These are phyloP conservation scores for Geotrichum klebahnii DNA, from an alignment of 1,139 yeast species.

Conservation along the genomic window DNA sequence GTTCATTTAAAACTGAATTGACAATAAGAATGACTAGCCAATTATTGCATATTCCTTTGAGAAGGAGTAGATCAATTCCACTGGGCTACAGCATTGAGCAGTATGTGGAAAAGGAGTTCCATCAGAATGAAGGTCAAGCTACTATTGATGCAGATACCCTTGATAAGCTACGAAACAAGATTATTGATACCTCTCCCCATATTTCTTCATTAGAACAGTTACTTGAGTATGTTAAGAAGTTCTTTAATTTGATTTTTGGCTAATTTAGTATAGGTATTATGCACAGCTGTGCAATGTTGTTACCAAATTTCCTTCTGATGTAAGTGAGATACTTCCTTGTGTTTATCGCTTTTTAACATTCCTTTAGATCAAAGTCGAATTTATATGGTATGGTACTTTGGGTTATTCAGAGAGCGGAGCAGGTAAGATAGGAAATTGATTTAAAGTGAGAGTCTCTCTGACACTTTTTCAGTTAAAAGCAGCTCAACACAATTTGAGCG, in stretches of 20 bases:
- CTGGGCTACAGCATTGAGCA: conserved; percentile 47
- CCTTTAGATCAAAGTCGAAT: conserved; percentile 41
- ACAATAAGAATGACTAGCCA: conserved; percentile 20
- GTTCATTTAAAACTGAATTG: not conserved
- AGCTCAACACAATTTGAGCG: conserved; percentile 56
- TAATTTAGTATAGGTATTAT: conserved; percentile 32
- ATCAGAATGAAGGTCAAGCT: conserved; percentile 60
- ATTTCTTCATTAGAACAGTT: conserved; percentile 32
- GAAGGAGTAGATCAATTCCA: conserved; percentile 49
- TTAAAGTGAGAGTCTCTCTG: conserved; percentile 20
- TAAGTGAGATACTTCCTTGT: conserved; percentile 22
- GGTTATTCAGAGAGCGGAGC: conserved; percentile 51
- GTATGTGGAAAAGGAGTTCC: conserved; percentile 57
- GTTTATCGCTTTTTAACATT: not conserved
- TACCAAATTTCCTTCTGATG: conserved; percentile 46
- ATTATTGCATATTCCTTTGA: conserved; percentile 46
- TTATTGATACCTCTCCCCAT: conserved; percentile 35
- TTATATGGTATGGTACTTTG: conserved; percentile 70
- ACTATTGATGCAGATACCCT: conserved; percentile 50
- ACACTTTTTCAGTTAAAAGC: conserved; percentile 39
- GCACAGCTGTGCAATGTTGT: conserved; percentile 37
- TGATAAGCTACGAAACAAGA: conserved; percentile 40
- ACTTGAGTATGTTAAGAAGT: conserved; percentile 21
- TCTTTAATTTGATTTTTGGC: not conserved
- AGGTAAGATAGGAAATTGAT: conserved; percentile 22